These are phyloP conservation scores for Acrocalymma vagum DNA, from an alignment of 2,329 filamentous ascomycete species.

Conservation along the genomic window DNA sequence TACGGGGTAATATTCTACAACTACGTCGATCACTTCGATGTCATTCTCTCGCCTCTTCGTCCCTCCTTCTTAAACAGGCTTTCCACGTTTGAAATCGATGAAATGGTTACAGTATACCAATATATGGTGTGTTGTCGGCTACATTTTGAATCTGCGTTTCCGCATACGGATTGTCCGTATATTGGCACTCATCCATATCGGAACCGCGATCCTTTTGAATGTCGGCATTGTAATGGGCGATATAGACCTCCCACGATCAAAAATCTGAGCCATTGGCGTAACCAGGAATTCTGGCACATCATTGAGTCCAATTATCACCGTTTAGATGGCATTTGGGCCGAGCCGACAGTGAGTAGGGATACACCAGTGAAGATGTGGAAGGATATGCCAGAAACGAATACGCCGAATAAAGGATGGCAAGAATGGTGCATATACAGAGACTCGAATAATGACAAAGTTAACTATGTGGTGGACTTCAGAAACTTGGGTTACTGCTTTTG, in stretches of 20 bases:
- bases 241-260: conserved; percentile 4
- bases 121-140: conserved; percentile 6
- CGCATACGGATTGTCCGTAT: conserved; percentile 1
- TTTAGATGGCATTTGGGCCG: conserved; percentile 1
- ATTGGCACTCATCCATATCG: conserved; percentile 1
- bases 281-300: conserved; percentile 5
- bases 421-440: not conserved
- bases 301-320: conserved; percentile 4
- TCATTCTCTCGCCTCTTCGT: conserved; percentile 1
- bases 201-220: conserved; percentile 11
- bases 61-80: conserved; percentile 8
- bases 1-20: conserved; percentile 11
- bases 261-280: conserved; percentile 1
- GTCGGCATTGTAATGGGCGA: conserved; percentile 5
- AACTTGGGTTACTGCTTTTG: conserved; percentile 17
- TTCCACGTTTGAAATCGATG: conserved; percentile 10
- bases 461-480: conserved; percentile 4
- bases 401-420: conserved; percentile 5
- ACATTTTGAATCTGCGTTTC: conserved; percentile 2
- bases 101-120: conserved; percentile 11
- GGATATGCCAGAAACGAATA: conserved; percentile 4
- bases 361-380: conserved; percentile 7
- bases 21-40: conserved; percentile 4
- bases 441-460: too few relatives aligned
- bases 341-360: not conserved